Percentiles rank a stretch among this genome's conserved stretches.
phyloP scores from a whole-genome alignment of 1,284 basidiomycete species.

The Ustilago trichophora region DNA sequence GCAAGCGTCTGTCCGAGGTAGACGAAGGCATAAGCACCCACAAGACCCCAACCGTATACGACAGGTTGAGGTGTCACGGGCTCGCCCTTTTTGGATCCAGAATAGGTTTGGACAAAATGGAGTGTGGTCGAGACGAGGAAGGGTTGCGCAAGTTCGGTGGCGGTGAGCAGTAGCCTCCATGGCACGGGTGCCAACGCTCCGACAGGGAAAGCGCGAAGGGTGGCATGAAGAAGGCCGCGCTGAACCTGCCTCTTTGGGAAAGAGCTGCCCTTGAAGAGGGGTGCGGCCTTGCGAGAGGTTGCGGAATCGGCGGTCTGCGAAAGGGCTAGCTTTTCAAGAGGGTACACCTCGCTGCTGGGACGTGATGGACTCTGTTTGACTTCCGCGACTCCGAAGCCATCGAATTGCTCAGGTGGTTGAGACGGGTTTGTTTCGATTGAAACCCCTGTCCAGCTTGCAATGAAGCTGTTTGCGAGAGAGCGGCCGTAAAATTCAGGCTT shows the following conservation, averaged over 20 bases:
- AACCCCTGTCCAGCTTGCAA: slow-evolving; percentile 29
- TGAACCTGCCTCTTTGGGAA: slow-evolving; percentile 22
- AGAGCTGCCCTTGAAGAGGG: not conserved
- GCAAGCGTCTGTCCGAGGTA: slow-evolving; percentile 40
- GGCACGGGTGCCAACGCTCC: slow-evolving; percentile 45
- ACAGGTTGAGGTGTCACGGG: slow-evolving; percentile 40
- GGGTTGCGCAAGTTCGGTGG: slow-evolving; percentile 44
- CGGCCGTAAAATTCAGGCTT: slow-evolving; percentile 27
- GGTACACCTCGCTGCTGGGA: slow-evolving; percentile 16
- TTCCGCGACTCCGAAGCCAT: not conserved
- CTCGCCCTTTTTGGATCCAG: not conserved
- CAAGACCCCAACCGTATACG: slow-evolving; percentile 54
- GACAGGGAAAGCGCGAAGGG: slow-evolving; percentile 44
- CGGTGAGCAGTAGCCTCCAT: slow-evolving; percentile 33
- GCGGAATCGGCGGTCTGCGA: not conserved
- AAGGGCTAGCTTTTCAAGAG: slow-evolving; percentile 21
- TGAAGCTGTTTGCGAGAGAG: slow-evolving; percentile 21
- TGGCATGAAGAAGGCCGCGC: slow-evolving; percentile 33
- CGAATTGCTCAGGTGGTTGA: not conserved
- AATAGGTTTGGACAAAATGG: slow-evolving; percentile 46
- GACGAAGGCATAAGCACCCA: slow-evolving; percentile 52
- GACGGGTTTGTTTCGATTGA: not conserved
- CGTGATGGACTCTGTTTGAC: slow-evolving; percentile 12
- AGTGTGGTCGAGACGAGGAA: slow-evolving; percentile 51
- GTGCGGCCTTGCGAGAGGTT: not conserved